phyloP scores from a whole-genome alignment of 2,329 filamentous ascomycete genomes.

The Clonostachys chloroleuca region DNA sequence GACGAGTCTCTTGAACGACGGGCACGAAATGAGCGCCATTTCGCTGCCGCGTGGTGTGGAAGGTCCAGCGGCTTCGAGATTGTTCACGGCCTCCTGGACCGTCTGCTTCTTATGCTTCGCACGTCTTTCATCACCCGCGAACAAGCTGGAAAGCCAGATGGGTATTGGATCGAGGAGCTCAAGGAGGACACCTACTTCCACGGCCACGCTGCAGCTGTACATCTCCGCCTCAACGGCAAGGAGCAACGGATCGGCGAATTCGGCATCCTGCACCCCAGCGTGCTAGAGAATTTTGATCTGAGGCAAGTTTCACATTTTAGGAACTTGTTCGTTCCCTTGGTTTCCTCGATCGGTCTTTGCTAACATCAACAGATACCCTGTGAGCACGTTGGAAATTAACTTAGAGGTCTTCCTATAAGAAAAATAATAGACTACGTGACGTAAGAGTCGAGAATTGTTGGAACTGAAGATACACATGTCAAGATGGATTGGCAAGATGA shows the following conservation, averaged over 20 bases:
- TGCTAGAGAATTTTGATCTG: constrained; percentile 90
- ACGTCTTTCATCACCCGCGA: constrained; percentile 75
- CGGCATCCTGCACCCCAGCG: constrained; percentile 88
- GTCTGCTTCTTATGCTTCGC: constrained; percentile 87
- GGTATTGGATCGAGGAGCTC: constrained; percentile 94
- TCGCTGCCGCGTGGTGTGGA: constrained; percentile 92
- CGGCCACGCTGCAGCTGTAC: constrained; percentile 83
- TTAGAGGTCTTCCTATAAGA: constrained; percentile 82
- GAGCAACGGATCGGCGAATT: constrained; percentile 79
- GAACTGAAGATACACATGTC: not conserved
- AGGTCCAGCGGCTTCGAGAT: constrained; percentile 93
- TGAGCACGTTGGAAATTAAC: constrained; percentile 92
- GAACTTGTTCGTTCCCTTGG: not conserved
- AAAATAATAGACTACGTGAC: not conserved
- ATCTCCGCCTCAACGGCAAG: constrained; percentile 70
- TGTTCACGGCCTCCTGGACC: constrained; percentile 89
- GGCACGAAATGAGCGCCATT: constrained; percentile 89
- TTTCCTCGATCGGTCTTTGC: not conserved
- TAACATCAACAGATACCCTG: constrained; percentile 62
- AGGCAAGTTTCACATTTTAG: constrained; percentile 45
- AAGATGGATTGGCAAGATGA: not conserved
- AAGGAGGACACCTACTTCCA: constrained; percentile 88
- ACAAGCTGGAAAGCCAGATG: constrained; percentile 63
- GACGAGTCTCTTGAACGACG: constrained; percentile 77
- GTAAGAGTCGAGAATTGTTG: not conserved